Evolutionary conservation across 1,284 basidiomycete species (phyloP), one percentile per base, ranked within the genome.

Genomic region (Moesziomyces aphidis): DNA sequence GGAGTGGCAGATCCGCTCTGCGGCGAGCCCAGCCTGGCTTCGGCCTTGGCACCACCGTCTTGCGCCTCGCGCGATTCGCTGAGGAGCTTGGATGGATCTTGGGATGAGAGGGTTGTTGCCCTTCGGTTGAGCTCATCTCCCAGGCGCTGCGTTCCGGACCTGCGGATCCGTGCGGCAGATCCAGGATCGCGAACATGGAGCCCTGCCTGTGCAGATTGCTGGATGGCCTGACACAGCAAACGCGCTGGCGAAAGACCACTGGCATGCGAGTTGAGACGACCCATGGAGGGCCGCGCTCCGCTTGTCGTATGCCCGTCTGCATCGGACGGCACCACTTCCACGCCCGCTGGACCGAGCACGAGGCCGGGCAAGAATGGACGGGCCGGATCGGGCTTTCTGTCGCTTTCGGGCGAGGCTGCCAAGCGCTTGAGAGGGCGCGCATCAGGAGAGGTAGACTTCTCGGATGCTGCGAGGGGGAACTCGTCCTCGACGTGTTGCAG

Each of bases 141-240:
- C 0, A 67, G 56, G 49, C 60, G 66, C 39, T 61, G 69, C 19
- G 55, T 34, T 9, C 60, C 63, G 3, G 54, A 50, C 22, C 46
- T 51, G 21, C 51, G 50, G 17, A 34, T 28, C 13, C 57, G 60
- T 15, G 61, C 39, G 5, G 56, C 22, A 13, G 71, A 73, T 11
- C 61, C 71, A 8, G 67, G 62, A 43, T 74, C 72, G 39, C 63
- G 67, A 21, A 70, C 62, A 43, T 55, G 66, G 4, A 70, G 57
- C 45, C 72, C 72, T 9, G 72, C 67, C 50, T 66, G 60, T 9
- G 72, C 72, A 19, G 72, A 74, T 26, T 74, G 72, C 34, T 70
- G 72, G 31, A 74, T 74, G n/a, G 72, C 67, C 36, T 74, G 72
- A 47, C 72, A 74, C 1, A 74, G 67, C 21, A 74, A 46, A n/a